These are phyloP conservation scores for Zygoascus ofunaensis DNA, from an alignment of 805 yeast species.

Conservation along the genomic window DNA sequence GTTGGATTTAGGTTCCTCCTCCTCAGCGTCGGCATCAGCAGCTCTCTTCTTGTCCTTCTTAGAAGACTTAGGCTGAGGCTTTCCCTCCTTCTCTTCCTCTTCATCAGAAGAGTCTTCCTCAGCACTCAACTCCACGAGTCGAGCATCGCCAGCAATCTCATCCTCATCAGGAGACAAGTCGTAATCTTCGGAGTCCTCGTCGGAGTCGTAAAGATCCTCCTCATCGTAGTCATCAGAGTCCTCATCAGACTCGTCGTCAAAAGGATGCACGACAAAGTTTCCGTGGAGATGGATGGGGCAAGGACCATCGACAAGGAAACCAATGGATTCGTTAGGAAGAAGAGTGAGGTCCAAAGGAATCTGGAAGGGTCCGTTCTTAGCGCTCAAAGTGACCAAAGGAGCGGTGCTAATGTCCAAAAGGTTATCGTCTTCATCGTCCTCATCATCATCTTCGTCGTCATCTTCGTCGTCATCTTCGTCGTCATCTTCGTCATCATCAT, in stretches of 20 bases:
- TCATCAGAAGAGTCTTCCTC: conserved; percentile 31
- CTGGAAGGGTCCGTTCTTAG: conserved; percentile 60
- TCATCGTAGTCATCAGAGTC: conserved; percentile 41
- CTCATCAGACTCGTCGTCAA: conserved; percentile 54
- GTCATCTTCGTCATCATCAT: conserved; percentile 35
- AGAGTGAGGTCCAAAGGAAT: conserved; percentile 86
- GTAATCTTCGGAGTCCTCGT: conserved; percentile 27
- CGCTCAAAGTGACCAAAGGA: conserved; percentile 83
- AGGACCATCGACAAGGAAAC: conserved; percentile 92
- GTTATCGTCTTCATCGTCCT: conserved; percentile 49
- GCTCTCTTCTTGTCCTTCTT: conserved; percentile 31
- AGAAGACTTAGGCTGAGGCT: conserved; percentile 31
- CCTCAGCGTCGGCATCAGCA: conserved; percentile 28
- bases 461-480: conserved; percentile 46
- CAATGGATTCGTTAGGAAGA: conserved; percentile 87
- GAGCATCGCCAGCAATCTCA: conserved; percentile 17
- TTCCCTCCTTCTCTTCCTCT: conserved; percentile 45
- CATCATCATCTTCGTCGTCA: conserved; percentile 41
- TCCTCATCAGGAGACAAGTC: conserved; percentile 30
- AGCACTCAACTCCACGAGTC: conserved; percentile 36
- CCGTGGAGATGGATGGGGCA: conserved; percentile 89
- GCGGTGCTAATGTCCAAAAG: conserved; percentile 77
- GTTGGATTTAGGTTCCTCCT: conserved; percentile 23
- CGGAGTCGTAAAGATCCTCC: conserved; percentile 27
- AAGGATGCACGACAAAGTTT: conserved; percentile 94